Evolutionary conservation across 2,329 filamentous ascomycete genomes (phyloP), one percentile per base, ranked within the genome.

Genomic region (Alternaria sp.): DNA sequence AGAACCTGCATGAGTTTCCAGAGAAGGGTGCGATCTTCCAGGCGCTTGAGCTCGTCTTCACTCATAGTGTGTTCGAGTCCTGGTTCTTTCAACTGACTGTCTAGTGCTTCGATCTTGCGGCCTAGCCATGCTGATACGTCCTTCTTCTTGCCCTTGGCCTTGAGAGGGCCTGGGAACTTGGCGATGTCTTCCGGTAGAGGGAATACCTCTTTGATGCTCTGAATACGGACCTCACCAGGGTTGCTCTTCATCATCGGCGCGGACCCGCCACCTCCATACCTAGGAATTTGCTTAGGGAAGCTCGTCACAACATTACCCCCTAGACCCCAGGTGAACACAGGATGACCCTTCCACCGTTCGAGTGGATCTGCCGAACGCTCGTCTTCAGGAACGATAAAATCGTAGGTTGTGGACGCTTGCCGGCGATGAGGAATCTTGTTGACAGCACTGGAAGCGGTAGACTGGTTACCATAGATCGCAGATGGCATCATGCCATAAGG

Each of bases 111-210:
- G 57, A 98, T 94, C 54, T 90, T 92, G 60, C 86, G 83, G 5
- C 85, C 86, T 45, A 99, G 83, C 95, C 96, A 99, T 2, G 87
- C 80, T 44, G 94, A 70, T 0, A 93, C 87, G 56, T 99, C 94
- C 82, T 98, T 99, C 84, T 99, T 99, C 84, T 97, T 98, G 2
- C 90, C 89, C 75, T 97, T 98, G 41, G 89, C 86, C 78, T 91
- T 93, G 28, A 99, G 82, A 3, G 96, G 95, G 0, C 95, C 95
- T 0, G 95, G 95, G 72, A 98, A 98, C 68, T 90, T 93, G 18
- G 88, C 85, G 50, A 95, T 81, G 3, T 89, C 86, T 34, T 95
- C 92, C 25, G 87, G 83, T 9, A 93, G 81, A 5, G 92, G 89
- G 45, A 92, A 82, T 30, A 92, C 83, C 44, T 93, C 89, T 74